These are phyloP conservation scores for Erysimum cheiri DNA, from an alignment of 441 rosid species.

Conservation along the genomic window DNA sequence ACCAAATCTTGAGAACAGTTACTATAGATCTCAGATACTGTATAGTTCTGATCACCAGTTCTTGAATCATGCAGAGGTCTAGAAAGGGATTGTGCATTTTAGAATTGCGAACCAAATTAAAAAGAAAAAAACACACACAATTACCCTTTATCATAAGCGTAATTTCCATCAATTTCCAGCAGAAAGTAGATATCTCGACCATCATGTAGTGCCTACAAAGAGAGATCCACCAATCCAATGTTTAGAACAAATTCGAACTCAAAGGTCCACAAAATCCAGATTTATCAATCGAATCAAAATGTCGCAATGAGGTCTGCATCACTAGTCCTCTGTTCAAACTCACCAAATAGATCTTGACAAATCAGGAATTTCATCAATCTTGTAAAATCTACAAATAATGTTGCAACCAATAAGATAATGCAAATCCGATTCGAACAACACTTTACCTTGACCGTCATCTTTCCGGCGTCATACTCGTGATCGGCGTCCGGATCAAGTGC, in stretches of 20 bases:
- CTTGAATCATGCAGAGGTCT: constrained; percentile 8
- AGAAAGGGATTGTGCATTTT: neutral
- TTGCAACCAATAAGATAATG: constrained; percentile 7
- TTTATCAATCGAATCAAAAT: constrained; percentile 21
- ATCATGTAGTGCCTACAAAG: constrained; percentile 83
- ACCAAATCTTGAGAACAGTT: constrained; percentile 13
- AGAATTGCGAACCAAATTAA: neutral
- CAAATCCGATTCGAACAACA: constrained; percentile 21
- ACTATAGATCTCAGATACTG: neutral
- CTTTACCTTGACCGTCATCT: constrained; percentile 86
- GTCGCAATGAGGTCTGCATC: constrained; percentile 2
- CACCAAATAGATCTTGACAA: constrained; percentile 14
- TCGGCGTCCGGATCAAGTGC: constrained; percentile 90
- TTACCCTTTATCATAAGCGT: constrained; percentile 82
- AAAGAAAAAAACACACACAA: constrained; percentile 24
- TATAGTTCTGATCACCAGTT: constrained; percentile 2
- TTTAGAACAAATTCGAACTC: constrained; percentile 5
- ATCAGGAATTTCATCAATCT: constrained; percentile 4
- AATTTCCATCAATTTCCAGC: constrained; percentile 87
- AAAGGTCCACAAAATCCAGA: neutral
- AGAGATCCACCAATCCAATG: constrained; percentile 3
- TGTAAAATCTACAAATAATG: neutral
- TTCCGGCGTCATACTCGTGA: constrained; percentile 69
- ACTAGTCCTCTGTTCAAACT: neutral
- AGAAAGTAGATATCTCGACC: constrained; percentile 79